A percentile compares a stretch with the other conserved stretches of the same genome.
These are phyloP conservation scores for Coemansia sp. DNA, from an alignment of 192 early-diverging fungal genomes.

Conservation along the genomic window DNA sequence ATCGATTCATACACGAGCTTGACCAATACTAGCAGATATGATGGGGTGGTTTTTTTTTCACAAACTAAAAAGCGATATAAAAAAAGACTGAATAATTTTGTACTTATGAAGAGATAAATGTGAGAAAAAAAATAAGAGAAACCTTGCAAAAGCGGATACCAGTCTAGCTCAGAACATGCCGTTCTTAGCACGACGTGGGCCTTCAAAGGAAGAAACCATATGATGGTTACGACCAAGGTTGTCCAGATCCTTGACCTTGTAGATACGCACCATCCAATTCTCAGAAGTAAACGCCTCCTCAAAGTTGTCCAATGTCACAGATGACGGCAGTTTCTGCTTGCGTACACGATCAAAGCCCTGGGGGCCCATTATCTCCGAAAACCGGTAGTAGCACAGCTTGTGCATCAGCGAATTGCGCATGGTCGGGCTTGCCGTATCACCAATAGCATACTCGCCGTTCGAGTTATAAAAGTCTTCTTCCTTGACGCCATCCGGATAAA, in stretches of 20 bases:
- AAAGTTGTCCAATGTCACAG: slow-evolving; percentile 79
- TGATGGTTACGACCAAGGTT: slow-evolving; percentile 75
- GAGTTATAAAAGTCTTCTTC: slow-evolving; percentile 88
- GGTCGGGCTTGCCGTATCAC: slow-evolving; percentile 81
- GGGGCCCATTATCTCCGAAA: slow-evolving; percentile 82
- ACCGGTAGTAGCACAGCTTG: slow-evolving; percentile 97
- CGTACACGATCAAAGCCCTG: slow-evolving; percentile 85
- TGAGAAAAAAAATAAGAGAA: background rate
- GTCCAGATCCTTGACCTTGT: slow-evolving; percentile 96
- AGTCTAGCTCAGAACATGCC: background rate
- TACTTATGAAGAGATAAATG: background rate
- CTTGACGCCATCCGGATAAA: slow-evolving; percentile 92
- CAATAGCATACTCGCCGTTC: slow-evolving; percentile 90
- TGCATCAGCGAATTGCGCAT: slow-evolving; percentile 96
- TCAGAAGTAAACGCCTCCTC: slow-evolving; percentile 94
- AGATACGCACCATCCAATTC: slow-evolving; percentile 99
- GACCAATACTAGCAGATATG: background rate
- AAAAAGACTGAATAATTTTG: background rate
- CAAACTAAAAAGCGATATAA: background rate
- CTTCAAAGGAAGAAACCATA: slow-evolving; percentile 19
- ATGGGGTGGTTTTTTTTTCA: background rate
- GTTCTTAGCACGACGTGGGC: background rate
- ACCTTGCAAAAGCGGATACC: no score
- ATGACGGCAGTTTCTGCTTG: slow-evolving; percentile 67
- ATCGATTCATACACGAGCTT: slow-evolving; percentile 33